Percentiles rank a stretch among this genome's conserved stretches.
Evolutionary conservation across 2,329 filamentous ascomycete species (phyloP).

Genomic region (Didymella lethalis): DNA sequence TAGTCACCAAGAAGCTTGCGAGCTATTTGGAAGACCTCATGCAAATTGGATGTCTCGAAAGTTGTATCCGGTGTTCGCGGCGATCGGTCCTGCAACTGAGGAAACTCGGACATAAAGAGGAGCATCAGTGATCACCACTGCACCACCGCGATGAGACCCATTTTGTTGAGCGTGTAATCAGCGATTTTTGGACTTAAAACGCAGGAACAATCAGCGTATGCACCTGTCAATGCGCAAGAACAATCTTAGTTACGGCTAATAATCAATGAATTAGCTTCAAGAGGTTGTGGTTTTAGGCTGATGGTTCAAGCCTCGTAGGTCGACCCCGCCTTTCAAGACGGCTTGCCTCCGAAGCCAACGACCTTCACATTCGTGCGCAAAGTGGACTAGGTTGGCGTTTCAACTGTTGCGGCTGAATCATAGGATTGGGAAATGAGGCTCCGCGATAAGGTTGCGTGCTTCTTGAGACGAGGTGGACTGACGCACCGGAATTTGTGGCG

Average conservation of each 20-base stretch:
- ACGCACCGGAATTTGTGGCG: constrained; percentile 31
- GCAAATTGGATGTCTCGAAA: no score
- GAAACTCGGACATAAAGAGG: constrained; percentile 19
- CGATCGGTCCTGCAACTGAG: not conserved
- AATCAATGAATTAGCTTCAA: not conserved
- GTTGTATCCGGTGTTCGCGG: no score
- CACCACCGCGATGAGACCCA: constrained; percentile 11
- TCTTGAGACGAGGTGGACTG: constrained; percentile 26
- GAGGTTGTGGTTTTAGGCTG: not conserved
- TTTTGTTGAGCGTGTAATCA: constrained; percentile 13
- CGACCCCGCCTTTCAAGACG: constrained; percentile 7
- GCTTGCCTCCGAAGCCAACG: not conserved
- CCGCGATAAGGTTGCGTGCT: constrained; percentile 12
- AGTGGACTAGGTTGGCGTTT: not conserved
- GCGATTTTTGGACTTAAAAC: constrained; percentile 1
- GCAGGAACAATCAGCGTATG: not conserved
- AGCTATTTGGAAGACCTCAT: no score
- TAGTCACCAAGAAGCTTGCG: no score
- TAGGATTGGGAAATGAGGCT: constrained; percentile 12
- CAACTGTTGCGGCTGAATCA: constrained; percentile 5
- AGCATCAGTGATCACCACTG: constrained; percentile 28
- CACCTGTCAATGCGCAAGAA: not conserved
- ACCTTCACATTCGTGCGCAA: not conserved
- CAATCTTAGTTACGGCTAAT: not conserved
- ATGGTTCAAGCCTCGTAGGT: not conserved